Conservation (phyloP, 805 yeast species). For the Candida parachauliodes region DNA sequence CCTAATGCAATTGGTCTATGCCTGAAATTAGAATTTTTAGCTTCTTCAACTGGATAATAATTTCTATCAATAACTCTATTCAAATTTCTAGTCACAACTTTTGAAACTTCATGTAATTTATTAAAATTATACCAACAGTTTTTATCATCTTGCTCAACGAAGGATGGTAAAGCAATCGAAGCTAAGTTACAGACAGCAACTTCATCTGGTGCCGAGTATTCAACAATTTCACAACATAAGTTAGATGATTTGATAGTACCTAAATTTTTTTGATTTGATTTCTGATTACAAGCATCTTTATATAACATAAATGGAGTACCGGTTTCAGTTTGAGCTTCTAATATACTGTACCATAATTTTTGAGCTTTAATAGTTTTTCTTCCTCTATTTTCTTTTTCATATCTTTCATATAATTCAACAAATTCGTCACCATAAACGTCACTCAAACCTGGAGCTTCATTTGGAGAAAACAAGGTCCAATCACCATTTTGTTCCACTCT, state of each 20-base stretch:
- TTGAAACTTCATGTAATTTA: constrained; percentile 51
- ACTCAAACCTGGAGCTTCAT: constrained; percentile 54
- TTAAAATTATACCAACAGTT: constrained; percentile 51
- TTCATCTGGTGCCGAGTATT: constrained; percentile 55
- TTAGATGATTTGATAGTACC: constrained; percentile 59
- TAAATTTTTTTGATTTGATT: constrained; percentile 58
- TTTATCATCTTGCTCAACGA: constrained; percentile 43
- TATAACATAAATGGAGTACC: constrained; percentile 65
- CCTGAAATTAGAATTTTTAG: constrained; percentile 50
- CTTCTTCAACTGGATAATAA: constrained; percentile 54
- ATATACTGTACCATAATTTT: constrained; percentile 56
- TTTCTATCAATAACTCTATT: constrained; percentile 56
- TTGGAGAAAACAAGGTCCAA: constrained; percentile 60
- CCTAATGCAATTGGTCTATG: constrained; percentile 63
- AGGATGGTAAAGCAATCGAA: constrained; percentile 55
- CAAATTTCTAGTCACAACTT: constrained; percentile 53
- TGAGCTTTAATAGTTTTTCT: constrained; percentile 52
- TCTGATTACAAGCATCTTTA: constrained; percentile 58
- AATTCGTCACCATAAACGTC: constrained; percentile 58
- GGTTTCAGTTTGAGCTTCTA: constrained; percentile 63
- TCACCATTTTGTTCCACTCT: constrained; percentile 53
- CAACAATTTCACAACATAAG: constrained; percentile 62
- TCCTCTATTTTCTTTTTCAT: constrained; percentile 51
- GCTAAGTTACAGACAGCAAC: constrained; percentile 63
- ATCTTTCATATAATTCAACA: constrained; percentile 46